phyloP scores from a whole-genome alignment of 805 yeast genomes.

The Clavispora carvajalis region DNA sequence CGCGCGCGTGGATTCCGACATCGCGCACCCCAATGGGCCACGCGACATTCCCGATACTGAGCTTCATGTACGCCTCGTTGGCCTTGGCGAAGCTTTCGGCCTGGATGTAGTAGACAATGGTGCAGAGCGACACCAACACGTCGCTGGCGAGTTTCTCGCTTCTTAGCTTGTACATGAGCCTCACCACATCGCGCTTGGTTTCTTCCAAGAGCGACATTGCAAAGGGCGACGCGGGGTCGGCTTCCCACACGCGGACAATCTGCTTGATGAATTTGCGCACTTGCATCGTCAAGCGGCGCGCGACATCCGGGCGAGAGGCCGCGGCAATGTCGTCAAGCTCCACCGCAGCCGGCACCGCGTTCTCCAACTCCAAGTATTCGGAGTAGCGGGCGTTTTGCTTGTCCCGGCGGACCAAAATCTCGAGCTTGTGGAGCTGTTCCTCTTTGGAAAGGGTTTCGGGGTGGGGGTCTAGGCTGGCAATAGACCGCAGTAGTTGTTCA shows the following conservation, averaged over 20 bases:
- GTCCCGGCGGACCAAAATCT: conserved; percentile 12
- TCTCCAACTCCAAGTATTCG: conserved; percentile 25
- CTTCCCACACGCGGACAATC: conserved; percentile 42
- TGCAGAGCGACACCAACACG: conserved; percentile 49
- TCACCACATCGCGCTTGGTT: conserved; percentile 44
- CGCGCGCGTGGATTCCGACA: conserved; percentile 75
- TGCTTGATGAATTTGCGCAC: conserved; percentile 44
- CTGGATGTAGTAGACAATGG: conserved; percentile 61
- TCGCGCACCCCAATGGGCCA: conserved; percentile 88
- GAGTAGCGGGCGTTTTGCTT: conserved; percentile 18
- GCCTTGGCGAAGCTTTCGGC: conserved; percentile 45
- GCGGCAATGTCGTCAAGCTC: conserved; percentile 28
- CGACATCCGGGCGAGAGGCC: conserved; percentile 7
- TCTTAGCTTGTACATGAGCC: conserved; percentile 40
- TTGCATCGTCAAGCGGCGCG: conserved; percentile 31
- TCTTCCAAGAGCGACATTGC: conserved; percentile 20
- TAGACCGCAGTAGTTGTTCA: conserved; percentile 4
- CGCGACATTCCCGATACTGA: conserved; percentile 82
- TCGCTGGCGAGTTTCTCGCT: conserved; percentile 36
- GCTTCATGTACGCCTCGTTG: conserved; percentile 62
- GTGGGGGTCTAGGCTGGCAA: conserved; percentile 12
- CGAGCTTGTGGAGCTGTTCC: conserved; percentile 16
- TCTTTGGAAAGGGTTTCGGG: conserved; percentile 12
- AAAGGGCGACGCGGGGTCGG: conserved; percentile 4
- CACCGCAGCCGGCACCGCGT: conserved; percentile 10